These are phyloP conservation scores for Sarocladium kiliense DNA, from an alignment of 2,329 filamentous ascomycete species.

Conservation along the genomic window DNA sequence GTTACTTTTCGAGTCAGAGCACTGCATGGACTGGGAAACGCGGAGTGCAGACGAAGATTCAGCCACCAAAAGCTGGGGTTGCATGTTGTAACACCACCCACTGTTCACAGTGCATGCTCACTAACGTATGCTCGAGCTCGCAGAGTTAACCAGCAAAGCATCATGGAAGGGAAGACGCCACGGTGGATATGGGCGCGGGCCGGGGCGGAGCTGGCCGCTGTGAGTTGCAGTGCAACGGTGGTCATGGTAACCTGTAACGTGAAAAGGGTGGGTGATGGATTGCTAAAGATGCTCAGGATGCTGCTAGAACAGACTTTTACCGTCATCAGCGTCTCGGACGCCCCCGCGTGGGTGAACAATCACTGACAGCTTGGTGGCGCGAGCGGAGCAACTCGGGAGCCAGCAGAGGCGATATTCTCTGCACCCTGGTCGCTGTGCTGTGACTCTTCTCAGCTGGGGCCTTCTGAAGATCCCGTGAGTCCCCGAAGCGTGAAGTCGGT, in stretches of 20 bases:
- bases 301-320: too few relatives aligned
- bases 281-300: not conserved
- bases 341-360: too few relatives aligned
- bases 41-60: not conserved
- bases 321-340: too few relatives aligned
- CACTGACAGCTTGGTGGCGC: too few relatives aligned
- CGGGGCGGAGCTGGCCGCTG: slow-evolving; percentile 7
- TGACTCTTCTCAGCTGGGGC: not conserved
- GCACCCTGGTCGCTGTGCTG: too few relatives aligned
- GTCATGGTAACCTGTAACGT: not conserved
- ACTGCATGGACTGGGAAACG: not conserved
- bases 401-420: too few relatives aligned
- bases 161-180: too few relatives aligned
- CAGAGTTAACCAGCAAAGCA: too few relatives aligned
- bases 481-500: not conserved
- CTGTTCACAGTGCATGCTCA: not conserved
- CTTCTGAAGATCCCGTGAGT: not conserved
- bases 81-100: not conserved
- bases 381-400: not conserved
- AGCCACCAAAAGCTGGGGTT: slow-evolving; percentile 1
- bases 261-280: not conserved
- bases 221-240: not conserved
- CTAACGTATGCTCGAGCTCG: too few relatives aligned
- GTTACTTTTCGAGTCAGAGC: not conserved
- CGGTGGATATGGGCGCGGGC: slow-evolving; percentile 2